Evolutionary conservation across 352 stramenopile species (phyloP), one percentile per base, ranked within the genome.

Genomic region (Phytopythium chamaehyphon): DNA sequence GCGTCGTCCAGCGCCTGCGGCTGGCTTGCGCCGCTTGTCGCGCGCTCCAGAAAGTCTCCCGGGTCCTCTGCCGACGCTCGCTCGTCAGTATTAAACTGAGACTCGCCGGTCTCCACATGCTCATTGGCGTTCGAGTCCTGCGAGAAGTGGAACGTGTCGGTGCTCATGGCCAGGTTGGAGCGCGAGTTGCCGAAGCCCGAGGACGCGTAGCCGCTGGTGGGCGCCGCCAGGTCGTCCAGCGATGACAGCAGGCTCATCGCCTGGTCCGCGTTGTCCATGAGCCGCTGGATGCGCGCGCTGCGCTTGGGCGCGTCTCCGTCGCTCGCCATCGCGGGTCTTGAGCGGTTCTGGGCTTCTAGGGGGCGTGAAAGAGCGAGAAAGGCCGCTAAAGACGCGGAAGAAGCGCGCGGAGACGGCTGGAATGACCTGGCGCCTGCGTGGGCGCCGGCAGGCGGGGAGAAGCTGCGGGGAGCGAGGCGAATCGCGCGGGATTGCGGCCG

Each of bases 201-300:
- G 40, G 36, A 55, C 26, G 51, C 33, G 37, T 47, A 56, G 42
- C 50, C 44, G 28, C 53, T 44, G 19, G 19, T 16, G 18, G 47
- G 14, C 3, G 33, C 21, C 15, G 47, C 14, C 23, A 57, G 59
- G 10, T 76, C 57, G 38, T 75, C 74, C n/a, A 92, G 52, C 59
- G 81, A 89, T 24, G 73, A 76, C 39, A 92, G 59, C 11, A 92
- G 58, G 59, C 50, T 78, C 51, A 92, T 51, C 9, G 78, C 86
- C 51, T 85, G 62, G 61, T 92, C 81, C 12, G 81, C 81, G 39
- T 69, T 76, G 52, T 92, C 76, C 28, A 92, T 86, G 15, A 92
- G 73, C n/a, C 78, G 76, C 71, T 88, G 78, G 35, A 86, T 65
- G 35, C 56, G 70, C 37, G 76, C 77, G 55, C 63, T 88, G 57